A percentile compares a stretch with the other conserved stretches of the same genome.
These are phyloP conservation scores for Candida quercuum DNA, from an alignment of 805 yeast genomes.

Conservation along the genomic window DNA sequence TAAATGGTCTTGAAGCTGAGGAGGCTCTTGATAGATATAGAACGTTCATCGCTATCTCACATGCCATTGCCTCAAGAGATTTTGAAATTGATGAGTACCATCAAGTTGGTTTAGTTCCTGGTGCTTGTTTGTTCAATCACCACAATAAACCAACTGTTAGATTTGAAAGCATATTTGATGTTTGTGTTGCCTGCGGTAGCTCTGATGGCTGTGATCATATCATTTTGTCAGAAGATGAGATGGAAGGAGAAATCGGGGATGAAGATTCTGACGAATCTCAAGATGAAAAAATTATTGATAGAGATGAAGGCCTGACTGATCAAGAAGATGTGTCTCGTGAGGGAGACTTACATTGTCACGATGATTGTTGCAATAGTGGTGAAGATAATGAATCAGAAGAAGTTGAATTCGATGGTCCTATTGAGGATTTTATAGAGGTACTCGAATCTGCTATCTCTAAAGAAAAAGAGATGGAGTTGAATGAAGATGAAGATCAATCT, in stretches of 20 bases:
- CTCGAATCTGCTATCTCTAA: slow-evolving; percentile 21
- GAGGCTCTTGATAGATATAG: slow-evolving; percentile 27
- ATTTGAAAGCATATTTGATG: slow-evolving; percentile 53
- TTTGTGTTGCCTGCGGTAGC: slow-evolving; percentile 47
- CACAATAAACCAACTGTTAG: slow-evolving; percentile 56
- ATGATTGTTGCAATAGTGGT: not conserved
- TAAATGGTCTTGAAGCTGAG: slow-evolving; percentile 21
- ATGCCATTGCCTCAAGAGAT: slow-evolving; percentile 69
- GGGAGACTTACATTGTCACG: not conserved
- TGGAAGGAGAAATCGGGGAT: slow-evolving; percentile 4
- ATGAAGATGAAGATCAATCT: slow-evolving; percentile 20
- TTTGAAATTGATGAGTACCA: slow-evolving; percentile 76
- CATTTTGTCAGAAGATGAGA: slow-evolving; percentile 14
- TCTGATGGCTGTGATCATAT: slow-evolving; percentile 30
- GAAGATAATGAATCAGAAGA: slow-evolving; percentile 14
- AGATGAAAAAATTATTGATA: slow-evolving; percentile 11
- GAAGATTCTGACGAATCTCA: slow-evolving; percentile 4
- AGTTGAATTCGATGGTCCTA: slow-evolving; percentile 21
- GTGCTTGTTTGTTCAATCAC: slow-evolving; percentile 88
- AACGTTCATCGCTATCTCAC: slow-evolving; percentile 51
- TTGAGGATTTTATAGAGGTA: slow-evolving; percentile 25
- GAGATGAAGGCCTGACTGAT: slow-evolving; percentile 4
- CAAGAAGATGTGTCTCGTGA: not conserved
- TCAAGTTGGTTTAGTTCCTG: slow-evolving; percentile 77
- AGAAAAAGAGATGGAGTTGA: slow-evolving; percentile 6